Percentiles rank a stretch among this genome's conserved stretches.
phyloP scores from a whole-genome alignment of 257 asterid genomes.

The Linderniella brevidens region DNA sequence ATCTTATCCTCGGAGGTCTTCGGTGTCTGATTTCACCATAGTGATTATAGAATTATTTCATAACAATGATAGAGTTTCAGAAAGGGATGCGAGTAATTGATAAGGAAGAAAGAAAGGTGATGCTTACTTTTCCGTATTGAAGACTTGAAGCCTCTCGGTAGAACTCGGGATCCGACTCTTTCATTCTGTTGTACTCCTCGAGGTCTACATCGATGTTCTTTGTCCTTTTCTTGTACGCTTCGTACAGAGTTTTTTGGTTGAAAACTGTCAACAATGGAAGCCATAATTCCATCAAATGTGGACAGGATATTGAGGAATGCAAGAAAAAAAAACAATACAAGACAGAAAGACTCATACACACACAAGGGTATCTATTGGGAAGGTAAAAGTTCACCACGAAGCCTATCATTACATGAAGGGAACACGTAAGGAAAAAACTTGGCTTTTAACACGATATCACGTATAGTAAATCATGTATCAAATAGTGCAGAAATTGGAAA shows the following conservation, averaged over 20 bases:
- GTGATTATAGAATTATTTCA: background rate
- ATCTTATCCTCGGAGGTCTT: slow-evolving; percentile 53
- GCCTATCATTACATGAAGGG: too few relatives aligned
- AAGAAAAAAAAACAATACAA: background rate
- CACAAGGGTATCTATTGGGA: too few relatives aligned
- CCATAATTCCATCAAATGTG: background rate
- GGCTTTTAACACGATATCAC: too few relatives aligned
- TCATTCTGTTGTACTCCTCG: slow-evolving; percentile 62
- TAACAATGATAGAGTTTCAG: background rate
- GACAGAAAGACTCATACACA: too few relatives aligned
- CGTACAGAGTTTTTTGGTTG: slow-evolving; percentile 66
- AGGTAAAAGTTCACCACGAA: too few relatives aligned
- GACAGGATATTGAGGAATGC: background rate
- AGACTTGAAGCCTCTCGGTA: slow-evolving; percentile 93
- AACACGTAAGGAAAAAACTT: too few relatives aligned
- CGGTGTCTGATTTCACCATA: slow-evolving; percentile 39
- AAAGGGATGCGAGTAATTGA: background rate
- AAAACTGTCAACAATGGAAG: slow-evolving; percentile 32
- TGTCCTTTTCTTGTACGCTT: slow-evolving; percentile 85
- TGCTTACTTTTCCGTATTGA: slow-evolving; percentile 76
- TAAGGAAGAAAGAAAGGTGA: background rate
- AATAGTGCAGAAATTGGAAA: too few relatives aligned
- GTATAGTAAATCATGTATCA: too few relatives aligned
- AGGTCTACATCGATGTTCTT: slow-evolving; percentile 44
- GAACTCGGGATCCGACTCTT: slow-evolving; percentile 90